Evolutionary conservation across 1,284 basidiomycete species (phyloP).

Genomic region (Ustilago tritici): DNA sequence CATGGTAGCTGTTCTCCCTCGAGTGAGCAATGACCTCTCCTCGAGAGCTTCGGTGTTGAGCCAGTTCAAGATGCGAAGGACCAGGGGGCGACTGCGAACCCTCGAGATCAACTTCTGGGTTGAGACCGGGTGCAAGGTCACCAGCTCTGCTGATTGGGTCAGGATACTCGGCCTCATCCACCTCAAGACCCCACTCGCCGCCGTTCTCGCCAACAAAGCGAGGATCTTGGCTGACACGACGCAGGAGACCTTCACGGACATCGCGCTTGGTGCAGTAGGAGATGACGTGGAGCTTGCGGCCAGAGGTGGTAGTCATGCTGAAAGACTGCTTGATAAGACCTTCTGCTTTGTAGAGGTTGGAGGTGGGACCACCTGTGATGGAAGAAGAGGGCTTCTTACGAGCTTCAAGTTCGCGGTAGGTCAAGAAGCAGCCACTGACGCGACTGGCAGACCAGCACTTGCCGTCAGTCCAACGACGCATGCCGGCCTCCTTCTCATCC

Average conservation of each 20-base stretch:
- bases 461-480: conserved; percentile 73
- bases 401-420: conserved; percentile 70
- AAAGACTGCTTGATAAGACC: conserved; percentile 69
- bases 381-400: conserved; percentile 62
- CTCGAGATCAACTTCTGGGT: conserved; percentile 31
- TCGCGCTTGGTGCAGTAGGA: conserved; percentile 68
- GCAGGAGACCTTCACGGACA: conserved; percentile 57
- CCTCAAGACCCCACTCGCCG: conserved; percentile 61
- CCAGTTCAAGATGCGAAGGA: conserved; percentile 19
- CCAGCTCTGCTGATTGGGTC: conserved; percentile 56
- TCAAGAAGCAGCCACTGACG: conserved; percentile 72
- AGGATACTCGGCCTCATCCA: conserved; percentile 59
- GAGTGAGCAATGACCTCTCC: conserved; percentile 4
- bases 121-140: conserved; percentile 39
- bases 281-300: conserved; percentile 68
- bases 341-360: conserved; percentile 68
- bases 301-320: conserved; percentile 67
- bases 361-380: conserved; percentile 54
- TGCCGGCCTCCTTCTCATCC: conserved; percentile 69
- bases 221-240: conserved; percentile 66
- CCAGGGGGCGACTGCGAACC: conserved; percentile 40
- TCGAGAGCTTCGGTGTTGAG: conserved; percentile 15
- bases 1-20: conserved; percentile 14
- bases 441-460: conserved; percentile 72
- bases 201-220: conserved; percentile 61